Conservation (phyloP, 2,329 filamentous ascomycete species). For the Cercospora zeina region DNA sequence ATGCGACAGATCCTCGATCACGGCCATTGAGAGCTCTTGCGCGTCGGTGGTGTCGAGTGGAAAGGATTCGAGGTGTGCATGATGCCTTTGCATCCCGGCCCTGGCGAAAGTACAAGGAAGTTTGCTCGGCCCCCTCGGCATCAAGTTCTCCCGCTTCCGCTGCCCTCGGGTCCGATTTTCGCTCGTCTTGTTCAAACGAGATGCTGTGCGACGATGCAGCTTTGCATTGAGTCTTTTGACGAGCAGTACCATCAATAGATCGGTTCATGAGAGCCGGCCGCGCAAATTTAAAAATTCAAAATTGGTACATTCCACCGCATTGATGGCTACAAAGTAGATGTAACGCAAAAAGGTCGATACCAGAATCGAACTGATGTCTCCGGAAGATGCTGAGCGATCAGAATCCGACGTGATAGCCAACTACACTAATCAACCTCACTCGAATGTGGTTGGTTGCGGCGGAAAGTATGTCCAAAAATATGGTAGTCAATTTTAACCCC, state of each 20-base stretch:
- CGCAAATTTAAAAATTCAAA: no score
- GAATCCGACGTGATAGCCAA: background rate
- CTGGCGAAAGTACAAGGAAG: background rate
- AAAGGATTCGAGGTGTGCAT: background rate
- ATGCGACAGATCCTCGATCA: background rate
- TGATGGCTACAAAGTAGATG: no score
- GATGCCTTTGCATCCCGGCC: background rate
- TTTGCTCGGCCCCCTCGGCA: background rate
- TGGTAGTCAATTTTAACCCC: no score
- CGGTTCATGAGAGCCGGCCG: no score
- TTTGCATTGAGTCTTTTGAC: no score
- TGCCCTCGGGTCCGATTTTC: background rate
- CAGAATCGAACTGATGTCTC: background rate
- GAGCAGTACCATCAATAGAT: no score
- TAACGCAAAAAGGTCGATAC: background rate
- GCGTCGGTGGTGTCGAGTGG: background rate
- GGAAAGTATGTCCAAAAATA: no score
- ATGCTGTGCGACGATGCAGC: background rate
- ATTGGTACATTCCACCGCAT: no score
- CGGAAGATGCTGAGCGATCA: background rate
- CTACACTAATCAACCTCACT: background rate
- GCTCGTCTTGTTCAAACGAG: background rate
- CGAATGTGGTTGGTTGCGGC: background rate
- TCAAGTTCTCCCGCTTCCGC: background rate
- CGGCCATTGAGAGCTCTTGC: slow-evolving; percentile 3